Conservation (phyloP, 768 basidiomycete genomes). For the Hygrocybe punicea region DNA sequence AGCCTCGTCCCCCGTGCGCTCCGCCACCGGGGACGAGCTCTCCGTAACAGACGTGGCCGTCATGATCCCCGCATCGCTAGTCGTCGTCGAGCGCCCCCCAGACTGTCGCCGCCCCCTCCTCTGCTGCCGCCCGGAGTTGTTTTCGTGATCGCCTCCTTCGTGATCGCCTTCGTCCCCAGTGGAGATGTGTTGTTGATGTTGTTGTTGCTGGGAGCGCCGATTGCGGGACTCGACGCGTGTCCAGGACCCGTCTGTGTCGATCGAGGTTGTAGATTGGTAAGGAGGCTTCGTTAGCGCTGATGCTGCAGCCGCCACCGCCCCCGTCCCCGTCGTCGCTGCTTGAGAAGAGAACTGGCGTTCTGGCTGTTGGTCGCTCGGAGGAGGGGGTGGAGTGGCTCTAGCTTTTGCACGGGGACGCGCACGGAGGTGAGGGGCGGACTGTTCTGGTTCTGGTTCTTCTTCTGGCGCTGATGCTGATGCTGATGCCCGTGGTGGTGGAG, state of each 20-base stretch:
- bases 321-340: no score
- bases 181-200: neutral
- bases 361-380: no score
- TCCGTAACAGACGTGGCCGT: constrained; percentile 46
- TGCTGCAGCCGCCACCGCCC: neutral
- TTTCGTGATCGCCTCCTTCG: neutral
- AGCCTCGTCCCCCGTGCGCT: constrained; percentile 30
- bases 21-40: constrained; percentile 37
- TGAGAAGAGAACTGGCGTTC: no score
- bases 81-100: constrained; percentile 40
- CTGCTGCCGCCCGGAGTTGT: neutral
- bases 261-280: constrained; percentile 35
- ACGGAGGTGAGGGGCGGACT: no score
- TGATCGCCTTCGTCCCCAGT: neutral
- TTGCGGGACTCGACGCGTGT: constrained; percentile 62
- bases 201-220: constrained; percentile 11
- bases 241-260: constrained; percentile 64
- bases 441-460: neutral
- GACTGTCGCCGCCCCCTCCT: constrained; percentile 4
- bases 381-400: no score
- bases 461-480: constrained; percentile 3
- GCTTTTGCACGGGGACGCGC: no score
- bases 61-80: constrained; percentile 43
- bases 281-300: constrained; percentile 13
- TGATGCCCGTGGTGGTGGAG: constrained; percentile 10